Conservation (phyloP, 179 eudicot genomes). For the Silene vulgaris region DNA sequence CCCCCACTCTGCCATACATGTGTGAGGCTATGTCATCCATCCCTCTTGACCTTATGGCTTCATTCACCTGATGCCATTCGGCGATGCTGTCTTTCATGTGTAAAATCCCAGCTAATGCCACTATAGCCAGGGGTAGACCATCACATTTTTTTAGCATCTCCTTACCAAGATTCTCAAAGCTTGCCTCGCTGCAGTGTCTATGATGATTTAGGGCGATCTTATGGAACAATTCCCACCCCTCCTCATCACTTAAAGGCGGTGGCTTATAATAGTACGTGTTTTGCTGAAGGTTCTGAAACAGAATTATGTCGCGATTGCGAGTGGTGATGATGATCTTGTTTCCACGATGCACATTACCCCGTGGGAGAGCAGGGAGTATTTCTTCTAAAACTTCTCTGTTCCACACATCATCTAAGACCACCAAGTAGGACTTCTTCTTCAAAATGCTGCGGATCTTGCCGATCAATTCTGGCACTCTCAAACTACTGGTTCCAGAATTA, state of each 20-base stretch:
- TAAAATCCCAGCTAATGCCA: constrained; percentile 45
- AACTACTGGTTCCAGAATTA: too few species aligned
- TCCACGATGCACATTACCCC: too few species aligned
- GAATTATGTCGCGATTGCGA: too few species aligned
- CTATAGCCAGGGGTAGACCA: constrained; percentile 52
- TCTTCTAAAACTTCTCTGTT: too few species aligned
- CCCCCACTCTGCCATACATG: constrained; percentile 28
- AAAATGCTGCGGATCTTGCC: too few species aligned
- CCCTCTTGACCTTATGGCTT: constrained; percentile 30
- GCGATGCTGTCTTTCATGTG: constrained; percentile 24
- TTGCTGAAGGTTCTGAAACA: too few species aligned
- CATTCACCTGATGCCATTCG: constrained; percentile 36
- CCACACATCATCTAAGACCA: too few species aligned
- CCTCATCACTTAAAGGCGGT: constrained; percentile 29
- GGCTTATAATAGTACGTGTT: constrained; percentile 20
- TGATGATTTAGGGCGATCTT: constrained; percentile 29
- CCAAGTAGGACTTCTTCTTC: too few species aligned
- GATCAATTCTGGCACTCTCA: too few species aligned
- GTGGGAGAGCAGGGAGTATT: too few species aligned
- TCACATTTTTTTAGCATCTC: constrained; percentile 37
- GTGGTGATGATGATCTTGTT: too few species aligned
- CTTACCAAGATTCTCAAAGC: constrained; percentile 29
- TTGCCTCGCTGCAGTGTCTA: neutral
- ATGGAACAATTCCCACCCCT: constrained; percentile 39
- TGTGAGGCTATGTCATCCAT: constrained; percentile 20